Evolutionary conservation across 352 stramenopile genomes (phyloP).

Genomic region (Globisporangium splendens): DNA sequence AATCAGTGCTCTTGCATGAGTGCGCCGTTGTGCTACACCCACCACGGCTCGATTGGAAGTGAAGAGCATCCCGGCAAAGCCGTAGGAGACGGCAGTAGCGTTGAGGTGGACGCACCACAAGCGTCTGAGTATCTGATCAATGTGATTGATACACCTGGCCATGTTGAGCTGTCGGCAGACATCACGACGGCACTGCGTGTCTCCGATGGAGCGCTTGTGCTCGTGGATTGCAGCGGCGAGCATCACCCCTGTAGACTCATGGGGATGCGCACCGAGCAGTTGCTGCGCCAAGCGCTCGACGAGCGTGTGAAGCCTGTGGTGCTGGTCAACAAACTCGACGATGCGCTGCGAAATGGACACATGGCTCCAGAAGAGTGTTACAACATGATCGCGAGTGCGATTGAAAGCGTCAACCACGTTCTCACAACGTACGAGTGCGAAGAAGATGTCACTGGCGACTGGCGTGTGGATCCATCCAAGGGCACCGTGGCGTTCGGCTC

Average conservation of each 20-base stretch:
- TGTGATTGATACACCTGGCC: slow-evolving; percentile 99
- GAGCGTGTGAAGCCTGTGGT: slow-evolving; percentile 98
- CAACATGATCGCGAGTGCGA: slow-evolving; percentile 96
- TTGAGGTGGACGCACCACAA: background rate
- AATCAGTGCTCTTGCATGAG: background rate
- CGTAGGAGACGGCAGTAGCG: too few relatives aligned
- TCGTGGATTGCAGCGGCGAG: background rate
- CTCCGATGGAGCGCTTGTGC: slow-evolving; percentile 91
- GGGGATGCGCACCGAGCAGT: slow-evolving; percentile 99
- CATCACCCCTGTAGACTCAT: slow-evolving; percentile 99
- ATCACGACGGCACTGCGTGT: slow-evolving; percentile 99
- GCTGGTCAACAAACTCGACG: slow-evolving; percentile 99
- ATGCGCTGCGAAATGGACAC: slow-evolving; percentile 97
- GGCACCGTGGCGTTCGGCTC: slow-evolving; percentile 99
- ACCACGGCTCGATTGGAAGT: too few relatives aligned
- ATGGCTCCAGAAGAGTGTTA: slow-evolving; percentile 99
- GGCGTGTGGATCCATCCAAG: slow-evolving; percentile 97
- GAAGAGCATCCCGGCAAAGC: too few relatives aligned
- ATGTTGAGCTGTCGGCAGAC: slow-evolving; percentile 99
- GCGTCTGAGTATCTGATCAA: slow-evolving; percentile 96
- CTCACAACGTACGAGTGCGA: slow-evolving; percentile 96
- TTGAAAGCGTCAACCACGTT: slow-evolving; percentile 99
- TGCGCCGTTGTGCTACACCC: background rate
- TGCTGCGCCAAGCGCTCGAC: slow-evolving; percentile 97
- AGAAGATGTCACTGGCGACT: slow-evolving; percentile 91